phyloP scores from a whole-genome alignment of 192 early-diverging fungal species.

The Backusella liffmaniae region DNA sequence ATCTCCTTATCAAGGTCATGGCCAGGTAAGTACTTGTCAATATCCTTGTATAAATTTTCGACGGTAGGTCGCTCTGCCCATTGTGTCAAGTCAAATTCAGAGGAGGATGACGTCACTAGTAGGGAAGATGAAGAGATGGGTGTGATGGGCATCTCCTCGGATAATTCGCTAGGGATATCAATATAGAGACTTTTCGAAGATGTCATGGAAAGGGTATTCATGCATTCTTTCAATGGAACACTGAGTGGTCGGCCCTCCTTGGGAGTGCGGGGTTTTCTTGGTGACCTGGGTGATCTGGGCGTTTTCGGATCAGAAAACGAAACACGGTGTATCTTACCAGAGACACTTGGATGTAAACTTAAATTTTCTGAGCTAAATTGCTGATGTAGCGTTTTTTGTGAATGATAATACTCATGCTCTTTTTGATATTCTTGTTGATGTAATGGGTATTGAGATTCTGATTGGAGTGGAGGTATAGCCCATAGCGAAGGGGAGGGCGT shows the following conservation, averaged over 20 bases:
- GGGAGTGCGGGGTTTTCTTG: neutral
- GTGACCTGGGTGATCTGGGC: neutral
- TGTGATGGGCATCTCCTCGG: neutral
- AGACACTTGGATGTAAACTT: conserved; percentile 11
- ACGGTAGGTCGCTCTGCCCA: conserved; percentile 63
- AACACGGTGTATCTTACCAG: conserved; percentile 9
- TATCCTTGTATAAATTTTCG: conserved; percentile 63
- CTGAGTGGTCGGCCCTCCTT: neutral
- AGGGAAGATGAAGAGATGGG: neutral
- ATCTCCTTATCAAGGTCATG: conserved; percentile 39
- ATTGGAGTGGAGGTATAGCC: conserved; percentile 2
- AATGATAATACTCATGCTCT: neutral
- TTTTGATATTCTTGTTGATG: neutral
- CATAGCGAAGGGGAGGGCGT: conserved; percentile 11
- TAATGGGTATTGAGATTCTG: neutral
- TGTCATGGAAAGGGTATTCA: neutral
- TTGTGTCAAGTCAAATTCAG: neutral
- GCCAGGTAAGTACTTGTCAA: conserved; percentile 72
- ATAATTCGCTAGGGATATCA: neutral
- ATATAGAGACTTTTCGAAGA: neutral
- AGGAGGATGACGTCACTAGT: neutral
- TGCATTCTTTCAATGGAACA: neutral
- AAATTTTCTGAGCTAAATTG: conserved; percentile 11
- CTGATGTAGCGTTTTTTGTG: neutral
- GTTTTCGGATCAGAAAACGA: conserved; percentile 4